These are phyloP conservation scores for Colletotrichum falcatum DNA, from an alignment of 2,329 filamentous ascomycete genomes.

Conservation along the genomic window DNA sequence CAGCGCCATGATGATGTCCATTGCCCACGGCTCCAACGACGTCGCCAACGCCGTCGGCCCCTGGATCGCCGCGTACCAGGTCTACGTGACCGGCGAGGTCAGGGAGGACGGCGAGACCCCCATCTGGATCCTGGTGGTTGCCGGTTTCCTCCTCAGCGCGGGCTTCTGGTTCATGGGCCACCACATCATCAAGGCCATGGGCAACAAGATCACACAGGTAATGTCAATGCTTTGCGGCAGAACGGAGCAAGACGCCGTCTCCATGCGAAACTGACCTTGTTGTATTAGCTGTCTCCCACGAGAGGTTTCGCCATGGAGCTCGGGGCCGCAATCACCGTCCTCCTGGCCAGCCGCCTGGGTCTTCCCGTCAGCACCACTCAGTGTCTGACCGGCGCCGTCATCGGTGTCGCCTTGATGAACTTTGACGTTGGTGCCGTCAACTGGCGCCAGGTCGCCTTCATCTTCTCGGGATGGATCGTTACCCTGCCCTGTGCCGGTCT, in stretches of 20 bases:
- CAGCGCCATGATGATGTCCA: constrained; percentile 66
- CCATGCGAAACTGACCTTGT: neutral
- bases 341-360: constrained; percentile 43
- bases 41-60: constrained; percentile 65
- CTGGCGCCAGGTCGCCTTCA: constrained; percentile 45
- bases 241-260: too few relatives aligned
- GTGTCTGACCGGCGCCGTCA: constrained; percentile 45
- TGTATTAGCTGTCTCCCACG: neutral
- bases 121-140: constrained; percentile 59
- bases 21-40: constrained; percentile 69
- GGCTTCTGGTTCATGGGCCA: constrained; percentile 57
- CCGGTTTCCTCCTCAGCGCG: constrained; percentile 52
- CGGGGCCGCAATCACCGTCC: constrained; percentile 52
- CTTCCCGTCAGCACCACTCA: constrained; percentile 47
- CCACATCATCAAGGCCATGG: constrained; percentile 54
- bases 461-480: constrained; percentile 46
- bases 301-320: constrained; percentile 50
- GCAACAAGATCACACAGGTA: constrained; percentile 56
- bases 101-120: constrained; percentile 55
- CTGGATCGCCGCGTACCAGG: constrained; percentile 63
- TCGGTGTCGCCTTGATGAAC: constrained; percentile 46
- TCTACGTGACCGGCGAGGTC: constrained; percentile 59
- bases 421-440: constrained; percentile 44
- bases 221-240: too few relatives aligned
- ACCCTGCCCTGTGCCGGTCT: constrained; percentile 45